Conservation (phyloP, 2,329 filamentous ascomycete species). For the Pseudogymnoascus sp. region DNA sequence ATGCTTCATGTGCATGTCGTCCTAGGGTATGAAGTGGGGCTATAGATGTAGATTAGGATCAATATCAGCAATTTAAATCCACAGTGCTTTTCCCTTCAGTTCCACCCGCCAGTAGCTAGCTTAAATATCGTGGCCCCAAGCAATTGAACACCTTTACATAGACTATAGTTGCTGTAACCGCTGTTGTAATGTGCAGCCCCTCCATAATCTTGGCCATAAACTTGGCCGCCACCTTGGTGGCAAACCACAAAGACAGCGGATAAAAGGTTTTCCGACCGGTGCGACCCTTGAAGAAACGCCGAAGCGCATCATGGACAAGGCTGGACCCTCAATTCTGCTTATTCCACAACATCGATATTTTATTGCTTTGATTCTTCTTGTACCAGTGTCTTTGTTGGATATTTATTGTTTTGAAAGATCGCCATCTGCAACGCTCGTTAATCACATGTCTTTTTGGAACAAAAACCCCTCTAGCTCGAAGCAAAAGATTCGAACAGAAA, state of each 20-base stretch:
- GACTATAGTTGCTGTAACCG: too few relatives aligned
- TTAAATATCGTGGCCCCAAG: background rate
- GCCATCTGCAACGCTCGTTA: background rate
- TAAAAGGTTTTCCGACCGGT: background rate
- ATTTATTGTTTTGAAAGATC: background rate
- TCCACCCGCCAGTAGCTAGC: background rate
- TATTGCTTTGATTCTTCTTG: conserved; percentile 10
- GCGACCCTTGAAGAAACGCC: background rate
- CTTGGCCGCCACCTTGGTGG: background rate
- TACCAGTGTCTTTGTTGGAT: background rate
- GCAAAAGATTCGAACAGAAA: conserved; percentile 14
- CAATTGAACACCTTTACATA: background rate
- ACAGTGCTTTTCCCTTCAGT: background rate
- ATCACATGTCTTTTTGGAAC: conserved; percentile 15
- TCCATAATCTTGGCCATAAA: background rate
- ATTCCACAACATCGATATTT: background rate
- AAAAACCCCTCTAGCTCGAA: conserved; percentile 12
- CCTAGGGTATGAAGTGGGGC: too few relatives aligned
- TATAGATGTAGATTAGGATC: background rate
- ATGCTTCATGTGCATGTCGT: background rate
- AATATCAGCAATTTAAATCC: background rate
- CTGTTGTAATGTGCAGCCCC: background rate
- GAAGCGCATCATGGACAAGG: background rate
- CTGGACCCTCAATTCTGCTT: conserved; percentile 9
- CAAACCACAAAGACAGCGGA: background rate